Evolutionary conservation across 1,284 basidiomycete species (phyloP).

Genomic region (Erythrobasidium hasegawianum): DNA sequence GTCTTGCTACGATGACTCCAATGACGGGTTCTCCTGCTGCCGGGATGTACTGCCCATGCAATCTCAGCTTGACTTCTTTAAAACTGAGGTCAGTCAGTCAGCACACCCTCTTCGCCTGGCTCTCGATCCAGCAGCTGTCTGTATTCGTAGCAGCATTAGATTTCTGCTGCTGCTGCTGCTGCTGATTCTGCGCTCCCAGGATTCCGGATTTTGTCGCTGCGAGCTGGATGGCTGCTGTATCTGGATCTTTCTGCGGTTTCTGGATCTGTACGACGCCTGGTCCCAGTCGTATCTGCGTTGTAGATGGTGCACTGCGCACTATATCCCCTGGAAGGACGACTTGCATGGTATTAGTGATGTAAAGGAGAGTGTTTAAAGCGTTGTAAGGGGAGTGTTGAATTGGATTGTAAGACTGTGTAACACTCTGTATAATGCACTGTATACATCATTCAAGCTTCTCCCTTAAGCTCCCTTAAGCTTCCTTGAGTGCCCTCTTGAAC

Average conservation of each 20-base stretch:
- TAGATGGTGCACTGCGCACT: slow-evolving; percentile 4
- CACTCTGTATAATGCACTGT: no score
- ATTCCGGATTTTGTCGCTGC: slow-evolving; percentile 31
- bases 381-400: no score
- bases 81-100: no score
- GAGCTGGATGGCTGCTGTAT: slow-evolving; percentile 5
- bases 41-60: slow-evolving; percentile 67
- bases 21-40: slow-evolving; percentile 74
- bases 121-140: slow-evolving; percentile 33
- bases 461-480: no score
- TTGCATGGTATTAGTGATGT: not conserved
- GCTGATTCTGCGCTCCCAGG: slow-evolving; percentile 8
- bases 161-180: not conserved
- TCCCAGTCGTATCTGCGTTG: slow-evolving; percentile 22
- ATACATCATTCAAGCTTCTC: no score
- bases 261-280: slow-evolving; percentile 29
- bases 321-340: slow-evolving; percentile 34
- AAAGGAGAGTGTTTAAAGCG: no score
- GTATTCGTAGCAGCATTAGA: not conserved
- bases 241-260: not conserved
- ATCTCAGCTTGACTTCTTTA: not conserved
- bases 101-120: slow-evolving; percentile 20
- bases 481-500: no score
- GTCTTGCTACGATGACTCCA: slow-evolving; percentile 64
- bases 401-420: no score